Evolutionary conservation across 176 grass and related monocot genomes (phyloP), one percentile per base, ranked within the genome.

Genomic region (Otatea glauca): DNA sequence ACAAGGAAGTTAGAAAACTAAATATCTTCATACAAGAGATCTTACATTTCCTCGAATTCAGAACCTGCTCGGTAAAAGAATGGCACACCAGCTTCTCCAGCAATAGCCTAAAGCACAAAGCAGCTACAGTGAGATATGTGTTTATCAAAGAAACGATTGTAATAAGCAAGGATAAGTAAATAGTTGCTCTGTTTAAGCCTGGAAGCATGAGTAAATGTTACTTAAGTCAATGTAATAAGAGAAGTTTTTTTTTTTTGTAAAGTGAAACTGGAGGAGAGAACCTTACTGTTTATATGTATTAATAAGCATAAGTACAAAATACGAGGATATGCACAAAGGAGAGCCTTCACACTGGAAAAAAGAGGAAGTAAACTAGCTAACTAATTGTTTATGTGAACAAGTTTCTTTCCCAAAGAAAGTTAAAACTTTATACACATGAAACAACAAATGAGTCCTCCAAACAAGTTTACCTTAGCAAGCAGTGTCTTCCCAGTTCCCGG

Each of bases 1-100:
- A 73, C 47, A 68, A 79, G 11, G 65, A 79, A 67, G 72, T 50
- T 50, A 69, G 5, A 74, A 71, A 81, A 74, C 6, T 9, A 51
- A 73, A 48, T 70, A 75, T 78, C 35, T 74, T 47, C 27, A 43
- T n/a, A 74, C 4, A 83, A 68, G 68, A 54, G 68, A 68, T 62
- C 97, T 96, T 99, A 99, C 97, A 99, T 99, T 91, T 99, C 97
- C 86, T 99, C 97, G 74, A 99, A 99, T 91, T 99, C 97, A 43
- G 97, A 99, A 88, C 97, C 97, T 86, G 97, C 97, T 86, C 92
- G 88, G 54, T 99, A 99, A 91, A 99, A 99, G 86, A 99, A 99
- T 54, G 97, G 97, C 62, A 99, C 97, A 34, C 89, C 97, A 72
- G 97, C 93, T 94, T 99, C 97, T 86, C 97, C 97, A 88, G 97